Evolutionary conservation across 2,329 filamentous ascomycete genomes (phyloP).

Genomic region (Apiospora sp.): DNA sequence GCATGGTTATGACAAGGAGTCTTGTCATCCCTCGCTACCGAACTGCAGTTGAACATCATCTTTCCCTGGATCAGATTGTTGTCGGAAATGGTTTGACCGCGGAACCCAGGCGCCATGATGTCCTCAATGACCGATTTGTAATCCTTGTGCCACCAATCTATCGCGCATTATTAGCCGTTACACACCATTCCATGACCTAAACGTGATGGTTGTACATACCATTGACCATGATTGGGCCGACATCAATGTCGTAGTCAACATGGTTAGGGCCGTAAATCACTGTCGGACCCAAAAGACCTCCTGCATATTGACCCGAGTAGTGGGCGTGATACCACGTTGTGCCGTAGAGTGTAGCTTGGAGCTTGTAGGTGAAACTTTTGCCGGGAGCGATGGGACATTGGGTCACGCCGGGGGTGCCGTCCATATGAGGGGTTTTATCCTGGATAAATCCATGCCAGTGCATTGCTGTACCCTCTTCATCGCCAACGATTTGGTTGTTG

Average conservation of each 20-base stretch:
- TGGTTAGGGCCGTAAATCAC: conserved; percentile 65
- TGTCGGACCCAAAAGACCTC: conserved; percentile 68
- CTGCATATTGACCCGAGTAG: conserved; percentile 65
- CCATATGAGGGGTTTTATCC: conserved; percentile 57
- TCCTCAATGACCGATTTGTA: conserved; percentile 58
- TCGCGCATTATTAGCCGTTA: conserved; percentile 32
- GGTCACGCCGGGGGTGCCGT: conserved; percentile 58
- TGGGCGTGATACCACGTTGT: conserved; percentile 68
- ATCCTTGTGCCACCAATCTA: conserved; percentile 69
- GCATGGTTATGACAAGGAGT: conserved; percentile 56
- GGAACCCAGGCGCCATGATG: conserved; percentile 50
- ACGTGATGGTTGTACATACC: conserved; percentile 40
- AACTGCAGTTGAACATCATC: conserved; percentile 62
- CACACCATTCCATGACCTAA: neutral
- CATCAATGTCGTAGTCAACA: conserved; percentile 67
- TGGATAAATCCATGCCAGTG: conserved; percentile 65
- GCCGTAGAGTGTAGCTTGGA: conserved; percentile 62
- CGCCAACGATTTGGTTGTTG: conserved; percentile 40
- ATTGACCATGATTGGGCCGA: conserved; percentile 60
- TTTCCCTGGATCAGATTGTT: conserved; percentile 72
- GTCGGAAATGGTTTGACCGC: conserved; percentile 52
- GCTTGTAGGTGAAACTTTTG: conserved; percentile 60
- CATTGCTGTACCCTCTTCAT: conserved; percentile 51
- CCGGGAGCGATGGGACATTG: conserved; percentile 75
- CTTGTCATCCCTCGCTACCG: conserved; percentile 44